These are phyloP conservation scores for Thymus mandschuricus DNA, from an alignment of 257 asterid genomes.

Conservation along the genomic window DNA sequence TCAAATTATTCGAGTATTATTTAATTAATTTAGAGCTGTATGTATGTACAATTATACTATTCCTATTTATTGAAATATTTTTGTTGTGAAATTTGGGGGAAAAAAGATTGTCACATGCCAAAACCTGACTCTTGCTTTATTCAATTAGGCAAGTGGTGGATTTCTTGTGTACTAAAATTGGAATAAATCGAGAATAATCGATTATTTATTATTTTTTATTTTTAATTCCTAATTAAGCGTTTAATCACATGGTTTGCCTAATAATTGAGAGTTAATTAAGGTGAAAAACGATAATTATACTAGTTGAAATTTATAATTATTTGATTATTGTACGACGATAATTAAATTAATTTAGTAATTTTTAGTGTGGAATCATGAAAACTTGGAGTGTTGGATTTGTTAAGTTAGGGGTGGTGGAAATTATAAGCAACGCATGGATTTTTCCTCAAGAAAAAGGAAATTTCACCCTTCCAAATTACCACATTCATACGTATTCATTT, in stretches of 20 bases:
- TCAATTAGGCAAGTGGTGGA: slow-evolving; percentile 32
- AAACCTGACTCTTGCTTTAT: slow-evolving; percentile 19
- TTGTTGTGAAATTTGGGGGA: neutral
- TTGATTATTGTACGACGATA: slow-evolving; percentile 6
- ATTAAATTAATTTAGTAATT: slow-evolving; percentile 10
- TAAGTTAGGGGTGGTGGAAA: slow-evolving; percentile 4
- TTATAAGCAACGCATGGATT: slow-evolving; percentile 22
- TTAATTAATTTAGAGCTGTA: neutral
- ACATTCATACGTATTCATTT: neutral
- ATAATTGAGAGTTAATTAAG: neutral
- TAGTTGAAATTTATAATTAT: slow-evolving; percentile 17
- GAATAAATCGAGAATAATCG: slow-evolving; percentile 9
- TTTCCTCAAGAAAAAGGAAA: slow-evolving; percentile 37
- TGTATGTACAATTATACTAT: neutral
- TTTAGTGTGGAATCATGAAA: slow-evolving; percentile 23
- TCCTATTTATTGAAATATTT: neutral
- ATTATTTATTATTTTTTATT: neutral
- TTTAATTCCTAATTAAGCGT: slow-evolving; percentile 35
- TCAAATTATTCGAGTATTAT: neutral
- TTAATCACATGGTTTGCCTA: slow-evolving; percentile 48
- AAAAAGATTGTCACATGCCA: slow-evolving; percentile 38
- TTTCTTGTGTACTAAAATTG: slow-evolving; percentile 22
- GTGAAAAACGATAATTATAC: neutral
- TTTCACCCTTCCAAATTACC: neutral
- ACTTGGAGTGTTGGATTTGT: slow-evolving; percentile 44